Conservation (phyloP, 2,329 filamentous ascomycete genomes). For the Venturia oleaginea region DNA sequence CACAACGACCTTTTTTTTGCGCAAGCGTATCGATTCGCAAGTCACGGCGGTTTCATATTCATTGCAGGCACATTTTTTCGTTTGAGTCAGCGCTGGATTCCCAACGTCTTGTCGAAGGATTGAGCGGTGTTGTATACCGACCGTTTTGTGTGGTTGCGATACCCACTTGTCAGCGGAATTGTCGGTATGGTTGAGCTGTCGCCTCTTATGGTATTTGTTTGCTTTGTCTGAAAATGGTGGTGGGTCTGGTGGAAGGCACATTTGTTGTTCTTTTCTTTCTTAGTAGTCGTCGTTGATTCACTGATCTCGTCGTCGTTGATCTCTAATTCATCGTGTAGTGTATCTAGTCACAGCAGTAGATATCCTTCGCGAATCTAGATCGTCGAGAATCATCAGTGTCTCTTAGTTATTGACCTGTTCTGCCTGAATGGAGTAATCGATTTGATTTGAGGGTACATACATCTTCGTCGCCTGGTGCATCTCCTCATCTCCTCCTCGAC, state of each 20-base stretch:
- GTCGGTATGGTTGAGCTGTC: background rate
- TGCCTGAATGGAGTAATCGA: background rate
- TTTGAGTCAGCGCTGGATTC: conserved; percentile 4
- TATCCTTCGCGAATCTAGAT: background rate
- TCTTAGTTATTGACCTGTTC: background rate
- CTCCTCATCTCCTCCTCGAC: background rate
- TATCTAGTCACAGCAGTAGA: conserved; percentile 6
- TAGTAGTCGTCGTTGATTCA: background rate
- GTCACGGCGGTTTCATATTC: background rate
- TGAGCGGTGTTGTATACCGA: conserved; percentile 7
- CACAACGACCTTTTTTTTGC: background rate
- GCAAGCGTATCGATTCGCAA: conserved; percentile 2
- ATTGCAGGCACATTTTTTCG: background rate
- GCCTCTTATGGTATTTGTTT: conserved; percentile 1
- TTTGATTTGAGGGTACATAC: background rate
- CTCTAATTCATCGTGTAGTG: conserved; percentile 1
- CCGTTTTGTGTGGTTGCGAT: conserved; percentile 6
- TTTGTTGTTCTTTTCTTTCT: background rate
- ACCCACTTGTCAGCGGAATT: background rate
- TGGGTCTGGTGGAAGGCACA: background rate
- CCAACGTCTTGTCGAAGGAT: conserved; percentile 3
- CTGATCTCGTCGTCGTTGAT: background rate
- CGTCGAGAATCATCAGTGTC: background rate
- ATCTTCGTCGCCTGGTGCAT: background rate
- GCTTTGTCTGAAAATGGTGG: background rate